Conservation (phyloP, 768 basidiomycete species). For the Mycena floridula region DNA sequence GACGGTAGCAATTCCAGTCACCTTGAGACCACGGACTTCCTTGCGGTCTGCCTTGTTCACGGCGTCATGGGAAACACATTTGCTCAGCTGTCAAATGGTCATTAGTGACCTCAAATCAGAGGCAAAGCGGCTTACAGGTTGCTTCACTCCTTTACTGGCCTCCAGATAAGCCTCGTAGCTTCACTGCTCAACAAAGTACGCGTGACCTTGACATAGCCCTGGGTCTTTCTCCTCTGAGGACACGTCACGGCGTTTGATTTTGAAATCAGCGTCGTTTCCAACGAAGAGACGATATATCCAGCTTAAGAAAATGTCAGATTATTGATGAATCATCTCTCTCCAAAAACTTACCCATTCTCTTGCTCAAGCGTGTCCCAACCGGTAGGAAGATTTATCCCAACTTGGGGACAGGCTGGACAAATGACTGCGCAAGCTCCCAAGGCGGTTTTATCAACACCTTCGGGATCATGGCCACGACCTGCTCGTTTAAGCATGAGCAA, state of each 20-base stretch:
- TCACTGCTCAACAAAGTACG: constrained; percentile 21
- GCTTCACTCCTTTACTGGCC: constrained; percentile 11
- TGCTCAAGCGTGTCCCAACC: constrained; percentile 13
- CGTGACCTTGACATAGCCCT: constrained; percentile 19
- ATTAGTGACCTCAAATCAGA: not conserved
- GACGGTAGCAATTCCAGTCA: constrained; percentile 21
- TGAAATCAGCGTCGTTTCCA: constrained; percentile 27
- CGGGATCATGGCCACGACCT: constrained; percentile 9
- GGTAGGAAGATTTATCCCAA: not conserved
- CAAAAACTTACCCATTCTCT: constrained; percentile 7
- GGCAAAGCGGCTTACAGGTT: constrained; percentile 13
- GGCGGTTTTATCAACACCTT: constrained; percentile 7
- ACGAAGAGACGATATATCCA: constrained; percentile 22
- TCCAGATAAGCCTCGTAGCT: constrained; percentile 18
- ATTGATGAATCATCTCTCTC: no score
- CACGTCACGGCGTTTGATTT: constrained; percentile 20
- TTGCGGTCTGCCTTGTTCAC: constrained; percentile 20
- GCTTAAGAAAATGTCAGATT: no score
- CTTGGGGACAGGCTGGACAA: constrained; percentile 24
- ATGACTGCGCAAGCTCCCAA: constrained; percentile 15
- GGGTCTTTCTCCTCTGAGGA: constrained; percentile 20
- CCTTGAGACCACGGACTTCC: constrained; percentile 14
- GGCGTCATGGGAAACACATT: constrained; percentile 2
- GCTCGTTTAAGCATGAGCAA: constrained; percentile 11
- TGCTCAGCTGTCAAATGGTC: constrained; percentile 17